Evolutionary conservation across 2,329 filamentous ascomycete genomes (phyloP).

Genomic region (Pseudogymnoascus sp.): DNA sequence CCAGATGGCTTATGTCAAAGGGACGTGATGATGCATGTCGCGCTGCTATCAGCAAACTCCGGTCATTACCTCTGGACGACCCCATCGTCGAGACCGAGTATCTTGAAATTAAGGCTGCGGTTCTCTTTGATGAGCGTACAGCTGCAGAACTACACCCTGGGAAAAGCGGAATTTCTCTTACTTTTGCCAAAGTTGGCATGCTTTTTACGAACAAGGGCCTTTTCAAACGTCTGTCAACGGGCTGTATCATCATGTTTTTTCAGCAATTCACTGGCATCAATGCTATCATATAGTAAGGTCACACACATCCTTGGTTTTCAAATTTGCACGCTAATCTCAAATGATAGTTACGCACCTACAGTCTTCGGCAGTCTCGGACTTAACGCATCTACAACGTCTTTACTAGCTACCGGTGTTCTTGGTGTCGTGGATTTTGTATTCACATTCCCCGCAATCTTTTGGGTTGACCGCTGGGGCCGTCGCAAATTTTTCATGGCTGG

Average conservation of each 20-base stretch:
- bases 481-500: conserved; percentile 53
- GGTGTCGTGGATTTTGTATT: conserved; percentile 59
- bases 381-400: conserved; percentile 36
- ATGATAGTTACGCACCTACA: conserved; percentile 21
- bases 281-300: conserved; percentile 15
- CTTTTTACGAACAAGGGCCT: conserved; percentile 10
- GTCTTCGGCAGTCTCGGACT: conserved; percentile 38
- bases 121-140: conserved; percentile 38
- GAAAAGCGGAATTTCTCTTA: neutral
- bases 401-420: conserved; percentile 61
- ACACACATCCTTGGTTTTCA: neutral
- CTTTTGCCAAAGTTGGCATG: conserved; percentile 8
- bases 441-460: conserved; percentile 56
- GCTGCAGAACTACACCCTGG: conserved; percentile 36
- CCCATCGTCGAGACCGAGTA: conserved; percentile 21
- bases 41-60: conserved; percentile 19
- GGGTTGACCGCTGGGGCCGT: conserved; percentile 53
- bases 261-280: conserved; percentile 33
- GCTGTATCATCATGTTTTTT: conserved; percentile 27
- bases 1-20: conserved; percentile 26
- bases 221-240: conserved; percentile 30
- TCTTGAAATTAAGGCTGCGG: conserved; percentile 24
- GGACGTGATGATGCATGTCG: conserved; percentile 24
- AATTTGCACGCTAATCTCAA: neutral
- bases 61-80: conserved; percentile 18